These are phyloP conservation scores for Tremellales sp. DNA, from an alignment of 1,284 basidiomycete species.

Conservation along the genomic window DNA sequence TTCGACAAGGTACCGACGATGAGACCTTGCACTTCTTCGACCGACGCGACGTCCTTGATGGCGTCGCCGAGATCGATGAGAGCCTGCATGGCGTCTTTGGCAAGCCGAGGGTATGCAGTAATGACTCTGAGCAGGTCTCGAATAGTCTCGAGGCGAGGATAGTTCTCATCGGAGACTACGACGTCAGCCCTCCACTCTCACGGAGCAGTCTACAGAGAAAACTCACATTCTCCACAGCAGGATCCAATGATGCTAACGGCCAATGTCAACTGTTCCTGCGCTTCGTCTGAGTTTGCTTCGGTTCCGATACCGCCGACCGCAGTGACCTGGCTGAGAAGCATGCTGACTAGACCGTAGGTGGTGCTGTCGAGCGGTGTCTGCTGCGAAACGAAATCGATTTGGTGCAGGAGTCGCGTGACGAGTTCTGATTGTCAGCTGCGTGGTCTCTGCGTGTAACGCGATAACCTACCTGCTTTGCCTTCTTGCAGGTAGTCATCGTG, in stretches of 20 bases:
- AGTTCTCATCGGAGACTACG: constrained; percentile 63
- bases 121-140: constrained; percentile 71
- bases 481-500: constrained; percentile 72
- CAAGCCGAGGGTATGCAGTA: constrained; percentile 71
- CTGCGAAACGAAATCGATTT: constrained; percentile 76
- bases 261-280: constrained; percentile 81
- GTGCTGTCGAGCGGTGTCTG: constrained; percentile 76
- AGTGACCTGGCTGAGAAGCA: constrained; percentile 71
- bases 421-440: constrained; percentile 54
- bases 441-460: neutral
- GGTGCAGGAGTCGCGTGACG: constrained; percentile 80
- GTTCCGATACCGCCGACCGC: constrained; percentile 63
- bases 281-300: constrained; percentile 60
- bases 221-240: constrained; percentile 77
- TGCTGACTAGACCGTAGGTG: constrained; percentile 77
- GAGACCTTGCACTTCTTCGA: constrained; percentile 63
- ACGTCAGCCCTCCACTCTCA: neutral
- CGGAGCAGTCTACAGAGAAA: neutral
- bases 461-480: constrained; percentile 59
- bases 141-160: constrained; percentile 69
- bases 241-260: constrained; percentile 80
- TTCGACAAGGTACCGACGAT: constrained; percentile 74
- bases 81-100: constrained; percentile 79
- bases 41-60: constrained; percentile 63
- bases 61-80: constrained; percentile 80